Evolutionary conservation across 2,329 filamentous ascomycete genomes (phyloP).

Genomic region (Aspergillus luchuensis): DNA sequence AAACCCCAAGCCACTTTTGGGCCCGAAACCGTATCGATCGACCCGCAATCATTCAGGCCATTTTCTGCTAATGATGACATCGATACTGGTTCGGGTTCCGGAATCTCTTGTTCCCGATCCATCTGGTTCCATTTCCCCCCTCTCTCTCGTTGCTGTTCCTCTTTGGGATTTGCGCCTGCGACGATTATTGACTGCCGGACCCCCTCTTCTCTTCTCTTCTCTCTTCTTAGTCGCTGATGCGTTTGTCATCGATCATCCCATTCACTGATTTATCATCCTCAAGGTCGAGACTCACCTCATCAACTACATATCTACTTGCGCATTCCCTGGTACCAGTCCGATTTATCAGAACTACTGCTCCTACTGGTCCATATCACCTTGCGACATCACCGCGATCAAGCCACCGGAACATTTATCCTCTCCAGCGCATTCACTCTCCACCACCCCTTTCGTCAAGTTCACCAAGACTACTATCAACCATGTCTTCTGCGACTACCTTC

Average conservation of each 20-base stretch:
- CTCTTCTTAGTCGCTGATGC: neutral
- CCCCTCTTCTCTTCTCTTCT: neutral
- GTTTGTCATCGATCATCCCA: neutral
- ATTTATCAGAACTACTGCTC: neutral
- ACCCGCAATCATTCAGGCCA: neutral
- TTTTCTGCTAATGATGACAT: constrained; percentile 1
- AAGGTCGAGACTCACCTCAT: neutral
- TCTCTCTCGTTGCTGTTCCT: too few species aligned
- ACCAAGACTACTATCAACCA: constrained; percentile 33
- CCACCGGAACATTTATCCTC: neutral
- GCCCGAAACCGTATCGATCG: constrained; percentile 4
- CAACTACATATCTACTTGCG: constrained; percentile 2
- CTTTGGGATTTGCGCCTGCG: neutral
- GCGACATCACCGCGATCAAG: neutral
- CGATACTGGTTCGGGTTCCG: neutral
- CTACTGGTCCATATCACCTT: neutral
- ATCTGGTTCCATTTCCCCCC: too few species aligned
- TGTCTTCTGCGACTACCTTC: constrained; percentile 61
- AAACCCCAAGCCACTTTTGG: neutral
- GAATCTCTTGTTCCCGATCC: neutral
- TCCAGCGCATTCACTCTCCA: neutral
- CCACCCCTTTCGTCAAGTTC: neutral
- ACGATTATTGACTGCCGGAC: neutral
- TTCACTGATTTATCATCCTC: constrained; percentile 1
- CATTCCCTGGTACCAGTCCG: neutral